A percentile compares a stretch with the other conserved stretches of the same genome.
Evolutionary conservation across 805 yeast species (phyloP).

Genomic region (Candida gorgasii): DNA sequence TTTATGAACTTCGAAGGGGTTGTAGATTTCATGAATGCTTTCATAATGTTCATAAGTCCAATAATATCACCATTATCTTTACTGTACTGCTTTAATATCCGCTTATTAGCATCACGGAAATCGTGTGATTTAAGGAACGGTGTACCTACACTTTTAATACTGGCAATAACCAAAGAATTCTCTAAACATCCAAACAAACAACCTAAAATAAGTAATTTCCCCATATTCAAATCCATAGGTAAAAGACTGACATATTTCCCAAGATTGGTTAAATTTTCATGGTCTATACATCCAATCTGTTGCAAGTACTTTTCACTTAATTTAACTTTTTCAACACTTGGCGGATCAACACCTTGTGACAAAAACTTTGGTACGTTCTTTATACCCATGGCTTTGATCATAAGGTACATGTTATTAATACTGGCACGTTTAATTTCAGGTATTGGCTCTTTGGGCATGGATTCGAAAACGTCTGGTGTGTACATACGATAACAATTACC

Average conservation of each 20-base stretch:
- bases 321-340: slow-evolving; percentile 52
- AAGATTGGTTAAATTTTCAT: slow-evolving; percentile 59
- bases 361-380: slow-evolving; percentile 69
- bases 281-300: slow-evolving; percentile 71
- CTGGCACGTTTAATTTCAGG: slow-evolving; percentile 90
- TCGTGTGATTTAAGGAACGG: slow-evolving; percentile 71
- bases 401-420: slow-evolving; percentile 76
- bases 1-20: slow-evolving; percentile 39
- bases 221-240: slow-evolving; percentile 86
- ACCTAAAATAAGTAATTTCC: slow-evolving; percentile 77
- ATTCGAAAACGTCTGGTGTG: slow-evolving; percentile 54
- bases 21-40: slow-evolving; percentile 39
- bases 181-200: slow-evolving; percentile 83
- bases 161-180: slow-evolving; percentile 74
- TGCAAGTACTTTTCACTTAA: slow-evolving; percentile 54
- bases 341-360: slow-evolving; percentile 79
- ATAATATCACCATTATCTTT: slow-evolving; percentile 74
- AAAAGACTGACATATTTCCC: slow-evolving; percentile 79
- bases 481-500: slow-evolving; percentile 84
- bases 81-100: slow-evolving; percentile 37
- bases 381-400: slow-evolving; percentile 88
- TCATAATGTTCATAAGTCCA: slow-evolving; percentile 61
- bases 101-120: slow-evolving; percentile 62
- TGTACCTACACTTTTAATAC: slow-evolving; percentile 69
- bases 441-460: slow-evolving; percentile 70